Conservation (phyloP, 805 yeast species). For the Monosporozyma solicola region DNA sequence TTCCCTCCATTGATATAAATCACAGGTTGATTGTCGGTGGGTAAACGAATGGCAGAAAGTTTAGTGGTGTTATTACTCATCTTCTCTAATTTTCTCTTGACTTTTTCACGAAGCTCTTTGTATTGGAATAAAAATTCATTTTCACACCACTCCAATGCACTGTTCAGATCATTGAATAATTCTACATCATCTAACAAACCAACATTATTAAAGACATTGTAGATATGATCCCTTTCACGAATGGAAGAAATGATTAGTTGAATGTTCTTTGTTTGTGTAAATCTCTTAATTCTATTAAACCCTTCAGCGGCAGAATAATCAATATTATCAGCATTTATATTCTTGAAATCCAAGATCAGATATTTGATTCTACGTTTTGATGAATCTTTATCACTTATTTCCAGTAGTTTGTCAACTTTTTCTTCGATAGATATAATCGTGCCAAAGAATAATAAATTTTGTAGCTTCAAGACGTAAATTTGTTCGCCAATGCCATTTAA, state of each 20-base stretch:
- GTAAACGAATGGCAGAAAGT: not conserved
- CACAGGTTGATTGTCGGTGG: not conserved
- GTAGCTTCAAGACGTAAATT: constrained; percentile 75
- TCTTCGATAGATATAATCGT: constrained; percentile 88
- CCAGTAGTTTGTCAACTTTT: constrained; percentile 57
- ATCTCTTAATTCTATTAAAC: constrained; percentile 73
- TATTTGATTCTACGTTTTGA: constrained; percentile 59
- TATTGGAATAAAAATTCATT: constrained; percentile 59
- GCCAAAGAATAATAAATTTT: constrained; percentile 89
- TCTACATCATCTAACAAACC: constrained; percentile 59
- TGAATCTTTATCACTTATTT: constrained; percentile 34
- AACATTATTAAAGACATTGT: constrained; percentile 69
- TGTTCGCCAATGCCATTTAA: constrained; percentile 81
- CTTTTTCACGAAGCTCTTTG: constrained; percentile 28
- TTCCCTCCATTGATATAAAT: not conserved
- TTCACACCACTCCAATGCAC: constrained; percentile 95
- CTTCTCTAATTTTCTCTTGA: constrained; percentile 8
- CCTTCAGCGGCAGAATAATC: constrained; percentile 97
- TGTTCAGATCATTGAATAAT: constrained; percentile 69
- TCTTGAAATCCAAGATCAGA: constrained; percentile 74
- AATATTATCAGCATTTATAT: constrained; percentile 57
- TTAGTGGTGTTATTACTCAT: not conserved
- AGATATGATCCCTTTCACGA: constrained; percentile 52
- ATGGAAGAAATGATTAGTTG: constrained; percentile 75
- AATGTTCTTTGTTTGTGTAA: constrained; percentile 59